Conservation (phyloP, 148 eudicot species). For the Vaccinium corymbosum region DNA sequence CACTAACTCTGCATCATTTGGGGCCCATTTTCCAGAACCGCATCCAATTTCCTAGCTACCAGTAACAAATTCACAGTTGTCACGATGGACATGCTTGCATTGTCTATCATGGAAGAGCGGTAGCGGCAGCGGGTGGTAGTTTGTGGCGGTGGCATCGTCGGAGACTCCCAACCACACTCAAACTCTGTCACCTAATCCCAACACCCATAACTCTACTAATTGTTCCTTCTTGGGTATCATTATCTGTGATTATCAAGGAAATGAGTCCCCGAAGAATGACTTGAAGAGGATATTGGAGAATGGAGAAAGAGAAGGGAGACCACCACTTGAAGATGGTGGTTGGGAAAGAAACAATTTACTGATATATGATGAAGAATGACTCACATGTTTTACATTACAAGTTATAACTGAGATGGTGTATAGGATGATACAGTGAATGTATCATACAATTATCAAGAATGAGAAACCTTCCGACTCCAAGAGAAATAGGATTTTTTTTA, state of each 20-base stretch:
- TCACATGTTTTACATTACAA: background rate
- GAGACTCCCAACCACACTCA: background rate
- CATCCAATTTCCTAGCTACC: background rate
- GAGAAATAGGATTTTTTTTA: background rate
- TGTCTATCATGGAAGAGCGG: background rate
- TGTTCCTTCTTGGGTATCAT: background rate
- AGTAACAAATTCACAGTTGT: background rate
- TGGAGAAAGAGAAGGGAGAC: conserved; percentile 2
- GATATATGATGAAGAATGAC: background rate
- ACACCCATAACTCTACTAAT: background rate
- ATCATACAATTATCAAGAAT: background rate
- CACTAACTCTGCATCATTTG: background rate
- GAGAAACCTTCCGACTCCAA: background rate
- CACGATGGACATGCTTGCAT: background rate
- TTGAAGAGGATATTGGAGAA: background rate
- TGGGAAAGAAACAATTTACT: background rate
- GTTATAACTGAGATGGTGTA: background rate
- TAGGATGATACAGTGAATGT: background rate
- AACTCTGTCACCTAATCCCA: background rate
- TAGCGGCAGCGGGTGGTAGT: background rate
- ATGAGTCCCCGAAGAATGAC: background rate
- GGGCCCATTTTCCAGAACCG: background rate
- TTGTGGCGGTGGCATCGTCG: background rate
- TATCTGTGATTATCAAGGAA: background rate
- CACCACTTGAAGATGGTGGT: too few species aligned